These are phyloP conservation scores for Suillus fuscotomentosus DNA, from an alignment of 768 basidiomycete genomes.

Conservation along the genomic window DNA sequence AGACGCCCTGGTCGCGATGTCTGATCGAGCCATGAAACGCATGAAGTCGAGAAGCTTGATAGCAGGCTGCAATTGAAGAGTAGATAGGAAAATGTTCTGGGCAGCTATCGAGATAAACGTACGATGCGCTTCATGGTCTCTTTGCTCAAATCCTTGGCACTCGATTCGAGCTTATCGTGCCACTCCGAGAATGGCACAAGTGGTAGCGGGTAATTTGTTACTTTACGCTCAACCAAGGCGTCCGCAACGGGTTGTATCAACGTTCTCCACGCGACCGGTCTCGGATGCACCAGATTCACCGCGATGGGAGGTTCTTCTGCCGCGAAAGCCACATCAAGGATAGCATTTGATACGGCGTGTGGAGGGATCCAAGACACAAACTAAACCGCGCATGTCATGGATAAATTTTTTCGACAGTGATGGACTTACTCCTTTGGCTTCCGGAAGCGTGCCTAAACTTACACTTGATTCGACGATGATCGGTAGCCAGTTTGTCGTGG, in stretches of 20 bases:
- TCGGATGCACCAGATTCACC: slow-evolving; percentile 26
- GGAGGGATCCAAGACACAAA: slow-evolving; percentile 20
- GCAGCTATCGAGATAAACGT: slow-evolving; percentile 9
- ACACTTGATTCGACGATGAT: slow-evolving; percentile 37
- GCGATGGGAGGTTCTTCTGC: slow-evolving; percentile 7
- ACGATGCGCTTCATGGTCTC: slow-evolving; percentile 26
- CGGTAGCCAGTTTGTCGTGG: slow-evolving; percentile 46
- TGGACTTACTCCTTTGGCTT: slow-evolving; percentile 21
- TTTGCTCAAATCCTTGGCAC: slow-evolving; percentile 8
- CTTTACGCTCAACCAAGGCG: slow-evolving; percentile 2
- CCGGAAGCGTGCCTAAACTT: slow-evolving; percentile 22
- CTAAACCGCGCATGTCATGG: slow-evolving; percentile 3
- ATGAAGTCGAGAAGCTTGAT: slow-evolving; percentile 29
- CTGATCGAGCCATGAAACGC: slow-evolving; percentile 17
- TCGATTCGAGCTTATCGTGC: slow-evolving; percentile 17
- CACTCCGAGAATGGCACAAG: slow-evolving; percentile 30
- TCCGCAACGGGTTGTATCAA: slow-evolving; percentile 17
- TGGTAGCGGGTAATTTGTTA: slow-evolving; percentile 16
- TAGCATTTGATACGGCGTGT: slow-evolving; percentile 14
- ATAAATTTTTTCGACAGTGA: background rate
- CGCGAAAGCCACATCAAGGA: slow-evolving; percentile 21
- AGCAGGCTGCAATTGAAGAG: slow-evolving; percentile 21
- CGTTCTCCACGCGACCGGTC: slow-evolving; percentile 16
- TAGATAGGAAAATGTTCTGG: background rate
- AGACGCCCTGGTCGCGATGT: slow-evolving; percentile 8